Conservation (phyloP, 306 rosid genomes). For the Ammopiptanthus mongolicus region DNA sequence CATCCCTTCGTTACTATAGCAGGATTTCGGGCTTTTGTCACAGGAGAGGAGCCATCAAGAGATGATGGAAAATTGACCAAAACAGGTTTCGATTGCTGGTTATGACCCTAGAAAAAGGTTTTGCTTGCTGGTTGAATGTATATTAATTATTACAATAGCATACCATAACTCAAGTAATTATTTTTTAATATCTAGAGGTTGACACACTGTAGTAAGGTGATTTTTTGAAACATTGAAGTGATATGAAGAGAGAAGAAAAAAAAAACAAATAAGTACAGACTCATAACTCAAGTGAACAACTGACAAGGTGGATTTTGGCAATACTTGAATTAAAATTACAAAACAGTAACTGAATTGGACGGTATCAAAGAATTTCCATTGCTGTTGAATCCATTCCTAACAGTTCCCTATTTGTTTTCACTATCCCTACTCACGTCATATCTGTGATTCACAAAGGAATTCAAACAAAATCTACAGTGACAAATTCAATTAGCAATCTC, state of each 20-base stretch:
- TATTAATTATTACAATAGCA: not conserved
- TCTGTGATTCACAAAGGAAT: constrained; percentile 14
- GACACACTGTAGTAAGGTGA: too few relatives aligned
- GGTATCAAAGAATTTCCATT: constrained; percentile 28
- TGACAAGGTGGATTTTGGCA: not conserved
- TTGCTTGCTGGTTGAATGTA: not conserved
- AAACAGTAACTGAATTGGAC: not conserved
- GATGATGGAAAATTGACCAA: not conserved
- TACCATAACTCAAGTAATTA: not conserved
- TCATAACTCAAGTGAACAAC: not conserved
- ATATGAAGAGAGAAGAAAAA: too few relatives aligned
- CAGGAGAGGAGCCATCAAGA: not conserved
- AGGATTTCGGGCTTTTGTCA: not conserved
- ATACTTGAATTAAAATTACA: not conserved
- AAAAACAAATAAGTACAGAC: too few relatives aligned
- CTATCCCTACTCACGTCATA: not conserved
- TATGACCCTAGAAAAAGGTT: not conserved
- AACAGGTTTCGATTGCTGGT: not conserved
- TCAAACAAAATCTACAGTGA: constrained; percentile 18
- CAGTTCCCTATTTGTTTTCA: constrained; percentile 7
- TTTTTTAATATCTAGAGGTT: too few relatives aligned
- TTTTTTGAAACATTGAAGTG: too few relatives aligned
- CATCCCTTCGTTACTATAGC: not conserved
- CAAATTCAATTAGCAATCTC: constrained; percentile 20
- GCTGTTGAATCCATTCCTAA: constrained; percentile 24